A percentile compares a stretch with the other conserved stretches of the same genome.
Evolutionary conservation across 129 eudicot species (phyloP).

Genomic region (Flaveria ramosissima): DNA sequence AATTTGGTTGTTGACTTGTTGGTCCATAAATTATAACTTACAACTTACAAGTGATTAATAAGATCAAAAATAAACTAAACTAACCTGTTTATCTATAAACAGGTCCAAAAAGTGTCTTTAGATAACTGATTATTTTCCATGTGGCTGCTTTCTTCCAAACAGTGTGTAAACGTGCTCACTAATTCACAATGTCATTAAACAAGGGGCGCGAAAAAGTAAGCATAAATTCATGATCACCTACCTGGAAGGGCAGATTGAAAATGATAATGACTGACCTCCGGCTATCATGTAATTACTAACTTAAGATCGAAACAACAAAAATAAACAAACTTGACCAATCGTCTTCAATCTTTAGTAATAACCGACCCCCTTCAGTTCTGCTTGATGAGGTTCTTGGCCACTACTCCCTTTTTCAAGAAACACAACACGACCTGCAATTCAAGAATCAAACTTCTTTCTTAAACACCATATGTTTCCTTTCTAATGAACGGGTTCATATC

Average conservation of each 20-base stretch:
- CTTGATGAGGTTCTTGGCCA: conserved; percentile 35
- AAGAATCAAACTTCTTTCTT: not conserved
- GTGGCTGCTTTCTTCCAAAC: conserved; percentile 16
- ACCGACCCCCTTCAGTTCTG: conserved; percentile 61
- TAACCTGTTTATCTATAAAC: too few relatives aligned
- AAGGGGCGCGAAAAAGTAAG: conserved; percentile 5
- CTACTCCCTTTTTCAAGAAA: conserved; percentile 64
- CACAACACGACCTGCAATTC: conserved; percentile 70
- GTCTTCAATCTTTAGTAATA: conserved; percentile 49
- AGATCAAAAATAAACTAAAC: not conserved
- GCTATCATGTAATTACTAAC: conserved; percentile 16
- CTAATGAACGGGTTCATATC: not conserved
- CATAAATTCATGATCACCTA: not conserved
- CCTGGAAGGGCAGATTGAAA: not conserved
- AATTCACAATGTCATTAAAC: conserved; percentile 20
- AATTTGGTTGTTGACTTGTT: not conserved
- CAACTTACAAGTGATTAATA: not conserved
- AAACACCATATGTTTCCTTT: not conserved
- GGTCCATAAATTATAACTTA: not conserved
- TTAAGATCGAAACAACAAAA: not conserved
- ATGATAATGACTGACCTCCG: not conserved
- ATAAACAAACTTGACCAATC: not conserved
- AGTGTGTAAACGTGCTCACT: conserved; percentile 10
- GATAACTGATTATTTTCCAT: not conserved
- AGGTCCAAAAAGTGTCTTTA: not conserved